These are phyloP conservation scores for Hepatocystis sp. DNA, from an alignment of 169 alveolate genomes.

Conservation along the genomic window DNA sequence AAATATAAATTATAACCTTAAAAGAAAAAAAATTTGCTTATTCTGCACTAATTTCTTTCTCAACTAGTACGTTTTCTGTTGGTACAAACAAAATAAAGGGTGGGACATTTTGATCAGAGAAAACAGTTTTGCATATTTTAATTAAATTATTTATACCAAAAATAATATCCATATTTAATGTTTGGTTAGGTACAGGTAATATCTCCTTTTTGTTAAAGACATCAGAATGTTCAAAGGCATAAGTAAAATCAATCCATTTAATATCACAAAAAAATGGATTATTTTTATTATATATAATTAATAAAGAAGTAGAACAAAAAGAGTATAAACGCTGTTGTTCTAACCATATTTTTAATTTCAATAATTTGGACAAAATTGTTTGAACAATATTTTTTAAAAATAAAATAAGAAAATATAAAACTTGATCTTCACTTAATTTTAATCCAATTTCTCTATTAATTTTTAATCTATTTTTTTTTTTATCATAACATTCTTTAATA, in stretches of 20 bases:
- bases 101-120: constrained; percentile 6
- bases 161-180: constrained; percentile 21
- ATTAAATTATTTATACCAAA: constrained; percentile 65
- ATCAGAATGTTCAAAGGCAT: constrained; percentile 13
- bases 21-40: too few species aligned
- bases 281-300: constrained; percentile 51
- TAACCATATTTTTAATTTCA: constrained; percentile 55
- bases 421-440: constrained; percentile 41
- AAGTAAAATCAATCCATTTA: constrained; percentile 71
- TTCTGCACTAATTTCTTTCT: too few species aligned
- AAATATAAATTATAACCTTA: too few species aligned
- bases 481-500: constrained; percentile 47
- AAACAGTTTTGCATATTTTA: constrained; percentile 49
- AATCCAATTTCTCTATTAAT: constrained; percentile 49
- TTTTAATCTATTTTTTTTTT: constrained; percentile 8
- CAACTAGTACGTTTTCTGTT: neutral
- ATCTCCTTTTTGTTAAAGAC: neutral
- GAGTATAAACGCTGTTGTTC: constrained; percentile 39
- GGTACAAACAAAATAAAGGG: neutral
- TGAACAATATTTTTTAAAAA: constrained; percentile 41
- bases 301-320: constrained; percentile 62
- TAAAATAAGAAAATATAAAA: constrained; percentile 15
- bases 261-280: constrained; percentile 48
- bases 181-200: neutral
- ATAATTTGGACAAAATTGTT: constrained; percentile 33